A percentile compares a stretch with the other conserved stretches of the same genome.
Evolutionary conservation across 768 basidiomycete genomes (phyloP).

Genomic region (Chlorophyllum brunneum): DNA sequence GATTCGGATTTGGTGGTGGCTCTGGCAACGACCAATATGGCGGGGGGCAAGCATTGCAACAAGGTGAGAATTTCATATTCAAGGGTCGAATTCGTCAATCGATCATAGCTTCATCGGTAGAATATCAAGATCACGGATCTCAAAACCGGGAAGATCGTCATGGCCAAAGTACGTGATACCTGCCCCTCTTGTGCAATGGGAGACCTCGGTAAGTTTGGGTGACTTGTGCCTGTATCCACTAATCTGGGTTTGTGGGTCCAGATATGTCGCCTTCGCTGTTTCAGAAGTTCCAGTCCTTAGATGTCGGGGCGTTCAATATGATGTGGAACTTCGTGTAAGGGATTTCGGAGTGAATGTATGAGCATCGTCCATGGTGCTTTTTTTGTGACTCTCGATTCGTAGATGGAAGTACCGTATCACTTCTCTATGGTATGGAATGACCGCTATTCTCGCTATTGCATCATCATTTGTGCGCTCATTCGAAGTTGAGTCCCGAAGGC

Average conservation of each 20-base stretch:
- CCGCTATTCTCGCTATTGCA: not conserved
- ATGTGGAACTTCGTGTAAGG: slow-evolving; percentile 1
- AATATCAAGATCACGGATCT: not conserved
- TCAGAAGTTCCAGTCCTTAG: not conserved
- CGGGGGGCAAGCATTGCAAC: not conserved
- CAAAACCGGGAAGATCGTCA: not conserved
- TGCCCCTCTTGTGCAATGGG: slow-evolving; percentile 1
- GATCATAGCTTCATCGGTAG: not conserved
- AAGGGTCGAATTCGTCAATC: not conserved
- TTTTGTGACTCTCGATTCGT: too few species aligned
- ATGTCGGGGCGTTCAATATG: not conserved
- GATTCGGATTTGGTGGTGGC: slow-evolving; percentile 4
- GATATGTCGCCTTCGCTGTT: slow-evolving; percentile 4
- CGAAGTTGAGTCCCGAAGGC: too few species aligned
- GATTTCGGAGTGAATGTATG: too few species aligned
- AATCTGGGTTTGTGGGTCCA: not conserved
- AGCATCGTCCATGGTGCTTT: too few species aligned
- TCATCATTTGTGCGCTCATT: not conserved
- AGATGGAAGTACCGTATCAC: not conserved
- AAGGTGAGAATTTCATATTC: not conserved
- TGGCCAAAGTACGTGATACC: not conserved
- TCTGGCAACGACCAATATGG: not conserved
- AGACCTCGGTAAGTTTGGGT: not conserved
- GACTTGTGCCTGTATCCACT: not conserved
- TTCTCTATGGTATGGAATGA: not conserved